A percentile compares a stretch with the other conserved stretches of the same genome.
Evolutionary conservation across 768 basidiomycete species (phyloP).

Genomic region (Suillus subalutaceus): DNA sequence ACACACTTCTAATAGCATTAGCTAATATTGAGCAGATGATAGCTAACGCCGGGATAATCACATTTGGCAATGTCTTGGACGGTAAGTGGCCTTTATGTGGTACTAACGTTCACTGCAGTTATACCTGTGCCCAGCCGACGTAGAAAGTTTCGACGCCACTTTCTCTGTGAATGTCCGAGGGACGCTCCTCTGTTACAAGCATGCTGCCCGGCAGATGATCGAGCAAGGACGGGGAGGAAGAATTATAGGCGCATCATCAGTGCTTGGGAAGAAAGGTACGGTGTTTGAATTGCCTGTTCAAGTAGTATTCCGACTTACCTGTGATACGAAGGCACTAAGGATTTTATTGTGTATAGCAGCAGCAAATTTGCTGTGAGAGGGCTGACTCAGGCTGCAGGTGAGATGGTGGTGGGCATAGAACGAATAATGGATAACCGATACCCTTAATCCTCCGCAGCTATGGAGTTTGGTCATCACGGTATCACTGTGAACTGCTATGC

Average conservation of each 20-base stretch:
- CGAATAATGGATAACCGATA: neutral
- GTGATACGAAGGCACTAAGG: neutral
- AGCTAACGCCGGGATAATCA: slow-evolving; percentile 13
- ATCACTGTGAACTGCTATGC: slow-evolving; percentile 40
- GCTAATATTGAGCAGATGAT: slow-evolving; percentile 9
- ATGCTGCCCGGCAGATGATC: slow-evolving; percentile 42
- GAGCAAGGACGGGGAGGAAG: slow-evolving; percentile 42
- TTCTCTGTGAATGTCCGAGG: slow-evolving; percentile 40
- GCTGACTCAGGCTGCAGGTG: slow-evolving; percentile 28
- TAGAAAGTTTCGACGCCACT: slow-evolving; percentile 35
- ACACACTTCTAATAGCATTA: neutral
- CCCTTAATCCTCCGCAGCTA: neutral
- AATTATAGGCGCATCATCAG: slow-evolving; percentile 44
- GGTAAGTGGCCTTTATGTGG: neutral
- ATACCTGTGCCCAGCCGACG: slow-evolving; percentile 21
- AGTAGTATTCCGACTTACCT: neutral
- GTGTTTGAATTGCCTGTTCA: neutral
- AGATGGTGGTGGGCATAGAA: neutral
- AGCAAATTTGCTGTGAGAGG: slow-evolving; percentile 35
- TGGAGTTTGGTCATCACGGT: slow-evolving; percentile 28
- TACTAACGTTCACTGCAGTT: neutral
- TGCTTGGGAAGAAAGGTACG: slow-evolving; percentile 33
- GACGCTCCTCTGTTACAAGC: slow-evolving; percentile 38
- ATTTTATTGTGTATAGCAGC: slow-evolving; percentile 25
- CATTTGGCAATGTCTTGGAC: neutral